A percentile compares a stretch with the other conserved stretches of the same genome.
Evolutionary conservation across 805 yeast species (phyloP).

Genomic region (Kodamaea kaohsiungensis): DNA sequence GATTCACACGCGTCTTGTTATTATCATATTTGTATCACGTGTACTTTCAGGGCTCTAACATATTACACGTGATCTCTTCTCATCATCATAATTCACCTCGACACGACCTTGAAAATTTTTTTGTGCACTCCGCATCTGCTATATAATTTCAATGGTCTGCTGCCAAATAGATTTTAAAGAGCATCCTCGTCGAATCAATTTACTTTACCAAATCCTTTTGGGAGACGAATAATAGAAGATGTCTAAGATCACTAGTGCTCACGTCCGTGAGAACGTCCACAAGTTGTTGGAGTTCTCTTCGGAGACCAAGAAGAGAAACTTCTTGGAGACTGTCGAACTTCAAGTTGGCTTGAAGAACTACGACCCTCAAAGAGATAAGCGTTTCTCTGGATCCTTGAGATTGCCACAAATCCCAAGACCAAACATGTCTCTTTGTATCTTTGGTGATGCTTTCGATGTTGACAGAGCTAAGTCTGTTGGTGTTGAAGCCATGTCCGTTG

Average conservation of each 20-base stretch:
- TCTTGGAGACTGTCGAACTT: slow-evolving; percentile 99
- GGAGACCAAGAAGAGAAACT: slow-evolving; percentile 99
- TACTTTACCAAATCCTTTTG: slow-evolving; percentile 53
- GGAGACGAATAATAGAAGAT: slow-evolving; percentile 69
- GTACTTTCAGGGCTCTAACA: slow-evolving; percentile 1
- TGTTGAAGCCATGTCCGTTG: slow-evolving; percentile 99
- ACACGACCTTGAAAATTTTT: slow-evolving; percentile 8
- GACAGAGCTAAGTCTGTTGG: slow-evolving; percentile 99
- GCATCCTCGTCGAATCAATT: slow-evolving; percentile 60
- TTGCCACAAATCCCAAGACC: slow-evolving; percentile 99
- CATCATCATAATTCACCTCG: neutral
- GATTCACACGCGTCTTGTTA: neutral
- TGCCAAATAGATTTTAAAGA: slow-evolving; percentile 15
- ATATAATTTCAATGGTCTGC: neutral
- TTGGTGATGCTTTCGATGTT: slow-evolving; percentile 99
- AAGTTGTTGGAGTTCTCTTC: slow-evolving; percentile 85
- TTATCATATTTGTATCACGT: too few relatives aligned
- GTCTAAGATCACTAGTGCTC: slow-evolving; percentile 89
- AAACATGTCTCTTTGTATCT: slow-evolving; percentile 99
- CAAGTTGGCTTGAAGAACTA: slow-evolving; percentile 99
- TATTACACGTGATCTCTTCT: slow-evolving; percentile 1
- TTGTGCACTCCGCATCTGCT: neutral
- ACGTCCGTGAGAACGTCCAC: slow-evolving; percentile 96
- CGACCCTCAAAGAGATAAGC: slow-evolving; percentile 99
- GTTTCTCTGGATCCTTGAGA: slow-evolving; percentile 99